Evolutionary conservation across 352 stramenopile genomes (phyloP), one percentile per base, ranked within the genome.

Genomic region (Globisporangium middletonii): DNA sequence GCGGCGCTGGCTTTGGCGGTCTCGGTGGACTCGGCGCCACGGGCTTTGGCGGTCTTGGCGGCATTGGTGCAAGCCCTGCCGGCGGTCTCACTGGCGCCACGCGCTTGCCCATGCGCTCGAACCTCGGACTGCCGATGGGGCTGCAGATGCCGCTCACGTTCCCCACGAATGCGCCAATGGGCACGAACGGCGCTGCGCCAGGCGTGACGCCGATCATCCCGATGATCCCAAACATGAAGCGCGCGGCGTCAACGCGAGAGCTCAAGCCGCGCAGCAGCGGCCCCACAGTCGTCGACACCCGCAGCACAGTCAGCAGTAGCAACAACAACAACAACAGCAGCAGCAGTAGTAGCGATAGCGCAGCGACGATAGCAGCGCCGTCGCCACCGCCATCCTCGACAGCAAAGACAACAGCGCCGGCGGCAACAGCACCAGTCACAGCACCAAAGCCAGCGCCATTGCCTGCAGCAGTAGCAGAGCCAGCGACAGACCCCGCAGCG

Each of bases 101-200:
- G 30, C 56, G 56, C 26, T 27, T 56, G 18, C 57, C 57, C 6
- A 58, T 63, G 57, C 57, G 57, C 42, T 45, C 53, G 46, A 65
- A 65, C 38, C 53, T 65, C 18, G 59, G 59, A 15, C 53, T 65
- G 11, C 57, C 57, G 6, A 63, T 63, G 33, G 50, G 42, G 33
- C 59, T 65, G 35, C 59, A 65, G 51, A 65, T 65, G 52, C 59
- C 59, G 53, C 59, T 55, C n/a, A 57, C 41, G 18, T 63, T 63
- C 47, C 42, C 51, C 6, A 19, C 41, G 50, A 53, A 46, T 15
- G 50, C 43, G n/a, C 18, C 38, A 46, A 33, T 41, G 26, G 33
- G 18, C 3, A 27, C 38, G 26, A 52, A 52, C 38, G 23, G 35
- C 30, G 19, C 43, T 18, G 27, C 18, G 15, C 3, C 33, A 19